Evolutionary conservation across 495 filamentous ascomycete species (phyloP).

Genomic region (Glonium stellatum): DNA sequence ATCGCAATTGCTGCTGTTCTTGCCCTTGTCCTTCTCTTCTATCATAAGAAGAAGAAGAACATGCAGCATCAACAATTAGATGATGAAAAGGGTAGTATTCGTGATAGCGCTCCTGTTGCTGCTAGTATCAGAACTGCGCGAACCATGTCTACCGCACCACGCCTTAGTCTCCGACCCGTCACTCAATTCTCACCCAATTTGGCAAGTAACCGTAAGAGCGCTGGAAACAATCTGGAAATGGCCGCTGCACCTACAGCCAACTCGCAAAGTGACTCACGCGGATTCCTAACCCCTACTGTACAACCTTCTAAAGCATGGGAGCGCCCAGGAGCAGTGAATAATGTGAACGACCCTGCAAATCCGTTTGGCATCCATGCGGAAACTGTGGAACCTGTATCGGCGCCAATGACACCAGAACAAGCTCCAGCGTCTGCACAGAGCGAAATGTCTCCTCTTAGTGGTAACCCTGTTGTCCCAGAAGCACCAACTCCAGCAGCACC

Average conservation of each 20-base stretch:
- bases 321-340: conserved; percentile 42
- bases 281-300: conserved; percentile 22
- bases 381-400: conserved; percentile 24
- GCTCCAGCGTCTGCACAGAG: conserved; percentile 9
- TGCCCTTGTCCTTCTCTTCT: conserved; percentile 56
- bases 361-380: conserved; percentile 46
- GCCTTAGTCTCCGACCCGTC: conserved; percentile 77
- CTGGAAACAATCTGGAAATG: conserved; percentile 38
- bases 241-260: conserved; percentile 33
- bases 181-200: conserved; percentile 79
- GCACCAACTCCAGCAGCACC: too few species aligned
- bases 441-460: conserved; percentile 27
- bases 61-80: conserved; percentile 43
- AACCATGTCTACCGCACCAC: conserved; percentile 54
- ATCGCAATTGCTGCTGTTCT: conserved; percentile 56
- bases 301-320: conserved; percentile 42
- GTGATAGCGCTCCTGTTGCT: conserved; percentile 29
- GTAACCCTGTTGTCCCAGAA: neutral
- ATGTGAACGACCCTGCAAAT: conserved; percentile 32
- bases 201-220: conserved; percentile 41
- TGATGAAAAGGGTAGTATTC: conserved; percentile 54
- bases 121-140: conserved; percentile 33
- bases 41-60: conserved; percentile 56
- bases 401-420: neutral
- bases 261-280: conserved; percentile 1